These are phyloP conservation scores for Tympanopsis confertula DNA, from an alignment of 2,329 filamentous ascomycete genomes.

Conservation along the genomic window DNA sequence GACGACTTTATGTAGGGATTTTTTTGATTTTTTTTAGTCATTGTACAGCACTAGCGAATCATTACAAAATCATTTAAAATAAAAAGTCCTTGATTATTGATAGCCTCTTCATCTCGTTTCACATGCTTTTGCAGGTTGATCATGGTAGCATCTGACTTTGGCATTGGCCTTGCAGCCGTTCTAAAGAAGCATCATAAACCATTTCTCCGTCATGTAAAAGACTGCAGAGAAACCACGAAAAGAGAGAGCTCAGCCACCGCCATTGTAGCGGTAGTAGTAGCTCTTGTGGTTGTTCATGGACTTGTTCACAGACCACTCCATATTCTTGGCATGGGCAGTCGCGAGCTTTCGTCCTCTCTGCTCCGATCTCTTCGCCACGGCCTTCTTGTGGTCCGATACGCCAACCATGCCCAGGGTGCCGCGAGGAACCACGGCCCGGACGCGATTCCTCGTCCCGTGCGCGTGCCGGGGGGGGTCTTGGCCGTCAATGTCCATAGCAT, in stretches of 20 bases:
- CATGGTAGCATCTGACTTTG: no score
- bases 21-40: no score
- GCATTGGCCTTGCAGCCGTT: no score
- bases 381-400: slow-evolving; percentile 64
- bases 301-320: slow-evolving; percentile 62
- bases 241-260: not conserved
- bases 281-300: slow-evolving; percentile 62
- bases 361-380: slow-evolving; percentile 55
- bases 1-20: no score
- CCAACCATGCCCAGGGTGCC: slow-evolving; percentile 67
- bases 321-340: slow-evolving; percentile 46
- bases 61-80: no score
- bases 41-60: no score
- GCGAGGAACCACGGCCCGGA: slow-evolving; percentile 49
- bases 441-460: slow-evolving; percentile 24
- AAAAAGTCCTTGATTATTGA: no score
- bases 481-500: slow-evolving; percentile 6
- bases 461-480: slow-evolving; percentile 6
- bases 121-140: no score
- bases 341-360: slow-evolving; percentile 58
- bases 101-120: no score
- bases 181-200: no score
- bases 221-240: no score
- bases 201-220: no score
- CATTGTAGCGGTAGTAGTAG: slow-evolving; percentile 10